Conservation (phyloP, 208 protist species). For the Tritrichomonas foetus region DNA sequence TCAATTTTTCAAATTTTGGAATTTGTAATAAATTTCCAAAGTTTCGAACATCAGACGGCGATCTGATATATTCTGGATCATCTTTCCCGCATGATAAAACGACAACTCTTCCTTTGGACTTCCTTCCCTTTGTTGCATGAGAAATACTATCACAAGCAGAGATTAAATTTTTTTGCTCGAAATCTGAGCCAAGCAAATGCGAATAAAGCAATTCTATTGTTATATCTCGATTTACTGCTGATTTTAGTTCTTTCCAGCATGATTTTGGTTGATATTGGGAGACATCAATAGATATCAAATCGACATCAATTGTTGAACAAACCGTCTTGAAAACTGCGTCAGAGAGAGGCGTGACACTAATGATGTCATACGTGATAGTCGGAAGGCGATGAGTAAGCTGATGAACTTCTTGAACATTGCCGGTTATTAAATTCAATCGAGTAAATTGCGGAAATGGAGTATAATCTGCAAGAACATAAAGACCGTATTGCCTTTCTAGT, state of each 20-base stretch:
- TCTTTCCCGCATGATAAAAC: background rate
- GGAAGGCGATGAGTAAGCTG: background rate
- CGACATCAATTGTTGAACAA: background rate
- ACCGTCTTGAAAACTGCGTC: background rate
- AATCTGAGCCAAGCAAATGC: background rate
- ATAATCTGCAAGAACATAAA: background rate
- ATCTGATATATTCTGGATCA: background rate
- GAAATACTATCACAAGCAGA: background rate
- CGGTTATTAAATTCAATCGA: constrained; percentile 3
- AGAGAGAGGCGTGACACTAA: background rate
- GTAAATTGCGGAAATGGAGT: constrained; percentile 14
- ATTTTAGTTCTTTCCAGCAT: constrained; percentile 30
- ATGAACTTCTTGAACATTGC: background rate
- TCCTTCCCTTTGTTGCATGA: background rate
- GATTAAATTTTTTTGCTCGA: background rate
- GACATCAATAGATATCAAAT: background rate
- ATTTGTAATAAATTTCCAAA: background rate
- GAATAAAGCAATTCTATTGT: background rate
- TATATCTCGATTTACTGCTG: background rate
- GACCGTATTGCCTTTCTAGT: background rate
- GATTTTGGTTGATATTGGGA: background rate
- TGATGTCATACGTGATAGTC: background rate
- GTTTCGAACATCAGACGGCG: background rate
- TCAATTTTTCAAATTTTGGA: background rate
- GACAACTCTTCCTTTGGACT: background rate